phyloP scores from a whole-genome alignment of 148 eudicot species.

The Cornus florida region DNA sequence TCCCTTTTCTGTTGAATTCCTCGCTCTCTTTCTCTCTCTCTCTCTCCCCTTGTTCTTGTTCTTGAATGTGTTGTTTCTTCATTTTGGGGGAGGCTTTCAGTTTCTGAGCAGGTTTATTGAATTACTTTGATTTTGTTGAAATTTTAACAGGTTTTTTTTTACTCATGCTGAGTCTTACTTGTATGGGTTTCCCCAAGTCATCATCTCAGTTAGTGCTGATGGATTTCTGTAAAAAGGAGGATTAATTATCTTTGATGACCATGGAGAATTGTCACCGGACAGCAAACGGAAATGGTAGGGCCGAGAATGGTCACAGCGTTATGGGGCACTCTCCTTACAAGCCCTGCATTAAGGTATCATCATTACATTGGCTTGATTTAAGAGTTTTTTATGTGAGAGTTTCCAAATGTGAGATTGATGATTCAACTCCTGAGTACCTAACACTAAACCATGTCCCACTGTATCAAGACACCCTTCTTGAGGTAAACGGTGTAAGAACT shows the following conservation, averaged over 20 bases:
- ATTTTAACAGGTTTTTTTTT: constrained; percentile 23
- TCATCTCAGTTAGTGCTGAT: constrained; percentile 10
- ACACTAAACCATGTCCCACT: constrained; percentile 68
- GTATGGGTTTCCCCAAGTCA: constrained; percentile 3
- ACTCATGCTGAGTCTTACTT: constrained; percentile 12
- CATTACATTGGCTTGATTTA: constrained; percentile 65
- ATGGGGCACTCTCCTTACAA: constrained; percentile 29
- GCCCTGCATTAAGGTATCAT: constrained; percentile 24
- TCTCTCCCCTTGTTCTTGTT: background rate
- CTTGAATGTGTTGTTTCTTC: constrained; percentile 2
- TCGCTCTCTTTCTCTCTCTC: background rate
- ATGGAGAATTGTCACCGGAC: constrained; percentile 42
- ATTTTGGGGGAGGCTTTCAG: background rate
- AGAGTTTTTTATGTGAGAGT: constrained; percentile 75
- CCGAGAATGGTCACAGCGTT: constrained; percentile 36
- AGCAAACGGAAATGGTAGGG: constrained; percentile 38
- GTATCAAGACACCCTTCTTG: constrained; percentile 66
- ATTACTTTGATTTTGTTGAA: constrained; percentile 8
- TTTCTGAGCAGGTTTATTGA: background rate
- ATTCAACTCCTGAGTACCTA: constrained; percentile 63
- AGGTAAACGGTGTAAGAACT: constrained; percentile 66
- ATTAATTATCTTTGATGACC: constrained; percentile 14
- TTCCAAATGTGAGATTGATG: constrained; percentile 55
- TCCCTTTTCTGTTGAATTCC: background rate
- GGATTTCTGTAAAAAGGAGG: constrained; percentile 15